phyloP scores from a whole-genome alignment of 1,284 basidiomycete species.

The Heterobasidion parviporum region DNA sequence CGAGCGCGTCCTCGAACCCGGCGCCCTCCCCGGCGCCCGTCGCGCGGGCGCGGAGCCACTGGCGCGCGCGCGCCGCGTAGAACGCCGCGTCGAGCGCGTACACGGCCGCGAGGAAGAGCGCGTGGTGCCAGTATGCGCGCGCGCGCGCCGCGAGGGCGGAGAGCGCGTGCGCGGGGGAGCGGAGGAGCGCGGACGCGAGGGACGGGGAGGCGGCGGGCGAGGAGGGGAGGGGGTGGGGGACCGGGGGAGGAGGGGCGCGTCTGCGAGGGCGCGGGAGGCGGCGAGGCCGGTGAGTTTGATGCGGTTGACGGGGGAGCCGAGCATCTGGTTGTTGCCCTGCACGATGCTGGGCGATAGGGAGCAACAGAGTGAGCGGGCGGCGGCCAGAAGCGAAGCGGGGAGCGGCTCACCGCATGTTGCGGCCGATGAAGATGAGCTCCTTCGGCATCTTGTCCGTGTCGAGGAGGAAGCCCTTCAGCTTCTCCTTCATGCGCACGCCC shows the following conservation, averaged over 20 bases:
- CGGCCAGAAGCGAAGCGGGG: neutral
- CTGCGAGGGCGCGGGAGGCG: slow-evolving; percentile 51
- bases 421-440: slow-evolving; percentile 74
- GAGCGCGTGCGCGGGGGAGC: slow-evolving; percentile 36
- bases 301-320: slow-evolving; percentile 80
- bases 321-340: slow-evolving; percentile 70
- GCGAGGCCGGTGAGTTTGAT: slow-evolving; percentile 77
- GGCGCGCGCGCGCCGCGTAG: slow-evolving; percentile 38
- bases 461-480: slow-evolving; percentile 48
- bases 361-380: neutral
- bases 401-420: slow-evolving; percentile 69
- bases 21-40: slow-evolving; percentile 9
- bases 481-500: slow-evolving; percentile 57
- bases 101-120: slow-evolving; percentile 47
- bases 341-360: slow-evolving; percentile 37
- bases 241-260: slow-evolving; percentile 28
- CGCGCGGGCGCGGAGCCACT: slow-evolving; percentile 15
- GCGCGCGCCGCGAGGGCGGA: slow-evolving; percentile 32
- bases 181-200: slow-evolving; percentile 37
- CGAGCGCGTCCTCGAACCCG: slow-evolving; percentile 60
- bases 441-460: slow-evolving; percentile 68
- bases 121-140: slow-evolving; percentile 40
- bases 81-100: slow-evolving; percentile 50
- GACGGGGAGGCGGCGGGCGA: slow-evolving; percentile 54
- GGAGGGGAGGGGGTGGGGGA: slow-evolving; percentile 3